A percentile compares a stretch with the other conserved stretches of the same genome.
These are phyloP conservation scores for Puya raimondii DNA, from an alignment of 176 grass and related monocot genomes.

Conservation along the genomic window DNA sequence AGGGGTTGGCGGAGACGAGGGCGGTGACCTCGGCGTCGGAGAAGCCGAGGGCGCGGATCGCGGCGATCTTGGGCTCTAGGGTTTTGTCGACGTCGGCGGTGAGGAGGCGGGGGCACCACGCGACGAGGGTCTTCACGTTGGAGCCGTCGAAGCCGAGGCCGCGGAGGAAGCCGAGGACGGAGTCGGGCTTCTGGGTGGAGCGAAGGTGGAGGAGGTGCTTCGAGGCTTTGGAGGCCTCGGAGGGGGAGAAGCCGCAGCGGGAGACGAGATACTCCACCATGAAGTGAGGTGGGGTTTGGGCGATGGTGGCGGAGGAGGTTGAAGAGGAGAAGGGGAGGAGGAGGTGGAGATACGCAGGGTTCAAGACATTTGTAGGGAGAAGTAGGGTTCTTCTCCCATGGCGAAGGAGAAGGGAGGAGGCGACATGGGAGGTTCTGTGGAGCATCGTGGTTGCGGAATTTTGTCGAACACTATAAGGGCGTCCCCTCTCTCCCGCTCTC, in stretches of 20 bases:
- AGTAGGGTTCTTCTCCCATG: not conserved
- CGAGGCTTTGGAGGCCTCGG: conserved; percentile 19
- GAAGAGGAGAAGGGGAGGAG: conserved; percentile 1
- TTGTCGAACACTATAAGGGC: not conserved
- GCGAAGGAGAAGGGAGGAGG: not conserved
- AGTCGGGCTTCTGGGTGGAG: conserved; percentile 38
- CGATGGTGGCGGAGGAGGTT: conserved; percentile 1
- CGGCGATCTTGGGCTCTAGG: conserved; percentile 22
- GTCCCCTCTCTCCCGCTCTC: no score
- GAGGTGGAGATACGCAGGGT: not conserved
- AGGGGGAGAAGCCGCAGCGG: conserved; percentile 25
- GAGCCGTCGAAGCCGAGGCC: conserved; percentile 29
- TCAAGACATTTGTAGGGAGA: not conserved
- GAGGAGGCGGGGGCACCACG: conserved; percentile 27
- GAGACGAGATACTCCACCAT: conserved; percentile 31
- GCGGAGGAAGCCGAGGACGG: conserved; percentile 36
- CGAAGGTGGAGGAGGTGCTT: conserved; percentile 38
- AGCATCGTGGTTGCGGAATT: not conserved
- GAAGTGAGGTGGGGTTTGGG: not conserved
- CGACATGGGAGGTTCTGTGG: not conserved
- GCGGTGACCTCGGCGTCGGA: not conserved
- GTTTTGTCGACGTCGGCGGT: conserved; percentile 34
- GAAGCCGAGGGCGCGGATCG: conserved; percentile 2
- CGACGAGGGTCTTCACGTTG: conserved; percentile 22
- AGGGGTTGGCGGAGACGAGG: not conserved